Evolutionary conservation across 495 filamentous ascomycete genomes (phyloP).

Genomic region (Elaphomyces granulatus): DNA sequence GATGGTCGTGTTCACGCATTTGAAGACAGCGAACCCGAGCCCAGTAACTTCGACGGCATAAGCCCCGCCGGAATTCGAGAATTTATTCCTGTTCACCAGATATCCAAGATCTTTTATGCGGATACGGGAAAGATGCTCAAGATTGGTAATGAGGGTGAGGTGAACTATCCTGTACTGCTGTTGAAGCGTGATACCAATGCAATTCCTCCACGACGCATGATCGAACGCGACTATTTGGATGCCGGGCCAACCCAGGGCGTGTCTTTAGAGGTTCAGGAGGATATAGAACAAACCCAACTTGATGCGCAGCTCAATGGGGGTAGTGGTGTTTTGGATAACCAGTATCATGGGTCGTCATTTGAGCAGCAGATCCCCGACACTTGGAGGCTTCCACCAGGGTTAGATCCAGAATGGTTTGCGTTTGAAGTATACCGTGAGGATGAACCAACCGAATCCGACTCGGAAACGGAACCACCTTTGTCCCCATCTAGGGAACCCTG

Average conservation of each 20-base stretch:
- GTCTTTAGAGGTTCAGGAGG: conserved; percentile 15
- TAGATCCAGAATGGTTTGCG: conserved; percentile 93
- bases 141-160: conserved; percentile 62
- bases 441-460: conserved; percentile 32
- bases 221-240: conserved; percentile 33
- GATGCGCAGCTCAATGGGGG: conserved; percentile 51
- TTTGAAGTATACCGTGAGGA: conserved; percentile 72
- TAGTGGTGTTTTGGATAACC: conserved; percentile 13
- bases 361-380: conserved; percentile 28
- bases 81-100: conserved; percentile 72
- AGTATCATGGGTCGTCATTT: conserved; percentile 13
- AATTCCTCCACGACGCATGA: conserved; percentile 51
- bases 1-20: conserved; percentile 78
- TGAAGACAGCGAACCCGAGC: conserved; percentile 48
- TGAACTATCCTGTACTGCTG: conserved; percentile 74
- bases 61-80: conserved; percentile 64
- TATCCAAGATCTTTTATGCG: conserved; percentile 95
- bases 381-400: conserved; percentile 59
- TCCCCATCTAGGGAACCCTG: neutral
- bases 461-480: neutral
- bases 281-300: conserved; percentile 45
- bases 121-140: conserved; percentile 91
- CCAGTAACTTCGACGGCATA: conserved; percentile 56
- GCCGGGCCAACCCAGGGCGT: conserved; percentile 12
- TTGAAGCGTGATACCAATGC: conserved; percentile 76